phyloP scores from a whole-genome alignment of 1,284 basidiomycete genomes.

The Melanopsichium pennsylvanicum region DNA sequence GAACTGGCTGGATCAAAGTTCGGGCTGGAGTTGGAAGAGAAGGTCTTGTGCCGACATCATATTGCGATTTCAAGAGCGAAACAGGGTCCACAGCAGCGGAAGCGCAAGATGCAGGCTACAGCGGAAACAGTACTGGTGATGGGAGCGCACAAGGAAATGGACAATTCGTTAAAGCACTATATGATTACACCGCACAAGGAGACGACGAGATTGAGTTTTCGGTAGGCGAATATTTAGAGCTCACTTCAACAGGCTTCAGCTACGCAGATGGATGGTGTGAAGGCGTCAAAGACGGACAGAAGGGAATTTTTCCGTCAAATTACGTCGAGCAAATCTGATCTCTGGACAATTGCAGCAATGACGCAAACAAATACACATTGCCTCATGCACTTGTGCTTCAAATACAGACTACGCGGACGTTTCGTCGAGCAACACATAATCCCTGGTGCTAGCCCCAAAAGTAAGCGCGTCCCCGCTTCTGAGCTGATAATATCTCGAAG shows the following conservation, averaged over 20 bases:
- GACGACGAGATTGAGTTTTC: slow-evolving; percentile 32
- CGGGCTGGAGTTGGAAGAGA: slow-evolving; percentile 6
- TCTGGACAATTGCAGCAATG: neutral
- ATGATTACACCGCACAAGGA: slow-evolving; percentile 49
- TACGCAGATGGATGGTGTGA: slow-evolving; percentile 53
- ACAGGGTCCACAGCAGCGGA: neutral
- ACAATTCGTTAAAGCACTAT: slow-evolving; percentile 40
- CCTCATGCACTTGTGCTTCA: too few relatives aligned
- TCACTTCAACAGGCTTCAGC: slow-evolving; percentile 29
- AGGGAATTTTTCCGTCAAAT: slow-evolving; percentile 45
- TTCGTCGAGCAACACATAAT: slow-evolving; percentile 61
- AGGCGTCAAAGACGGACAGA: slow-evolving; percentile 33
- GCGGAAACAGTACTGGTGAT: neutral
- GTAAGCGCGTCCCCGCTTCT: slow-evolving; percentile 74
- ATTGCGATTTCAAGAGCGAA: slow-evolving; percentile 24
- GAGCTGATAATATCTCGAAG: slow-evolving; percentile 89
- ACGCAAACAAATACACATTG: neutral
- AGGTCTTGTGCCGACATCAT: slow-evolving; percentile 51
- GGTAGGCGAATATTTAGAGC: slow-evolving; percentile 37
- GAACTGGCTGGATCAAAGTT: slow-evolving; percentile 50
- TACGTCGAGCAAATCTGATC: slow-evolving; percentile 30
- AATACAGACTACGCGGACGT: slow-evolving; percentile 20
- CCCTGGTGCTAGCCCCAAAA: slow-evolving; percentile 57
- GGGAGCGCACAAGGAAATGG: slow-evolving; percentile 19
- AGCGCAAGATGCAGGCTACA: slow-evolving; percentile 5